Conservation (phyloP, 352 stramenopile genomes). For the Phytophthora ohioensis region DNA sequence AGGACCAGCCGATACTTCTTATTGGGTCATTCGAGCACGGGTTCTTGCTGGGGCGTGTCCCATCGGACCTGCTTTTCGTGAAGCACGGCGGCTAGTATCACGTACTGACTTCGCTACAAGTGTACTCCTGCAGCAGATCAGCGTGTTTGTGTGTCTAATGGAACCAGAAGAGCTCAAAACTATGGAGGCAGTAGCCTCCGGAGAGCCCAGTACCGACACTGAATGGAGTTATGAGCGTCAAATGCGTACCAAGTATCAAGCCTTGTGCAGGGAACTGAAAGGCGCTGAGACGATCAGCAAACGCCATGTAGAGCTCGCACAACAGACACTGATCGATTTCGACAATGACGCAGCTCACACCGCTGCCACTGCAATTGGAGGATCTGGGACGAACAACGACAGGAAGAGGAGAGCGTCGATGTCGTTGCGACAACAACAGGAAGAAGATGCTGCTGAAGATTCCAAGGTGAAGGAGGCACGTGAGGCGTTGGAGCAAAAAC, state of each 20-base stretch:
- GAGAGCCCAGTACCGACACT: not conserved
- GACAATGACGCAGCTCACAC: slow-evolving; percentile 23
- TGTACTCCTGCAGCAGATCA: slow-evolving; percentile 70
- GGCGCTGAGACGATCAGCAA: slow-evolving; percentile 47
- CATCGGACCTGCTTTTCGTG: slow-evolving; percentile 50
- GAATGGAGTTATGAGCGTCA: slow-evolving; percentile 63
- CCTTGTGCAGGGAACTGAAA: slow-evolving; percentile 48
- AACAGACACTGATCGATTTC: slow-evolving; percentile 39
- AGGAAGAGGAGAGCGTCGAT: slow-evolving; percentile 19
- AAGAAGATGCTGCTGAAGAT: slow-evolving; percentile 28
- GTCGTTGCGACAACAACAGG: slow-evolving; percentile 17
- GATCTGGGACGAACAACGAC: slow-evolving; percentile 15
- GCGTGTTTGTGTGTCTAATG: slow-evolving; percentile 74
- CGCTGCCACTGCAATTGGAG: slow-evolving; percentile 16
- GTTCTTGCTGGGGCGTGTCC: slow-evolving; percentile 72
- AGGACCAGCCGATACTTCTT: slow-evolving; percentile 72
- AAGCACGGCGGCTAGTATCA: slow-evolving; percentile 54
- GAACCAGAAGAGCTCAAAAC: slow-evolving; percentile 47
- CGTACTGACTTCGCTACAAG: slow-evolving; percentile 64
- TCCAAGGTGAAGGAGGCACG: slow-evolving; percentile 21
- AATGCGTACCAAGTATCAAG: slow-evolving; percentile 57
- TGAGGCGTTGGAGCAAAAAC: slow-evolving; percentile 55
- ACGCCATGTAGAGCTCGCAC: slow-evolving; percentile 54
- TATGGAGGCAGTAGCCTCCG: slow-evolving; percentile 12
- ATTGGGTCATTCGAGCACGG: slow-evolving; percentile 70